Evolutionary conservation across 257 asterid species (phyloP).

Genomic region (Plantago elongata): DNA sequence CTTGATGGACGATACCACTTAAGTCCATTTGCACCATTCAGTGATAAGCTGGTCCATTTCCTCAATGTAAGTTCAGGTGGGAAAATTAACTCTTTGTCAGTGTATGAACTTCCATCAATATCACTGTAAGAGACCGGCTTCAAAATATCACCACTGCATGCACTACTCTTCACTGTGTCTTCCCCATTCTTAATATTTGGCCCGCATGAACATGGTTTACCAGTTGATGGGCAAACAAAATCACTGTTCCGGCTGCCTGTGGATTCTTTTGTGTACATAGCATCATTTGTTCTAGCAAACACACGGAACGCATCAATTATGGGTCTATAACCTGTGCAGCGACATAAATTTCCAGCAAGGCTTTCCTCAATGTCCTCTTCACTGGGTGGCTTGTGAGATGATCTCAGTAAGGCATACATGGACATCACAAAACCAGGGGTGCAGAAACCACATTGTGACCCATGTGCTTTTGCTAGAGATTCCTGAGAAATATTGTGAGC

Average conservation of each 20-base stretch:
- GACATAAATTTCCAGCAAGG: conserved; percentile 95
- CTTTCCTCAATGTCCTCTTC: conserved; percentile 79
- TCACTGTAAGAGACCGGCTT: conserved; percentile 62
- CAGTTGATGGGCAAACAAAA: conserved; percentile 87
- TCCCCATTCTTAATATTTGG: conserved; percentile 26
- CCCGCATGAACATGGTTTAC: conserved; percentile 91
- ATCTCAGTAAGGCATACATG: conserved; percentile 84
- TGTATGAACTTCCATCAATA: conserved; percentile 64
- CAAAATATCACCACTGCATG: conserved; percentile 23
- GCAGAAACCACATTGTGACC: conserved; percentile 97
- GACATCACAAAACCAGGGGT: conserved; percentile 98
- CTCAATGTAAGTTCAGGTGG: conserved; percentile 81
- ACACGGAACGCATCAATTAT: conserved; percentile 91
- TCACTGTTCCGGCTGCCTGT: conserved; percentile 37
- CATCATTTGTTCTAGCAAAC: conserved; percentile 69
- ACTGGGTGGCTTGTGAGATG: conserved; percentile 63
- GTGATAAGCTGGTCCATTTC: conserved; percentile 43
- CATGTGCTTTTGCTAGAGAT: conserved; percentile 78
- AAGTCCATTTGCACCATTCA: conserved; percentile 65
- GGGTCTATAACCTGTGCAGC: conserved; percentile 98
- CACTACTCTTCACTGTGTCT: conserved; percentile 24
- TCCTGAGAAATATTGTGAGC: conserved; percentile 49
- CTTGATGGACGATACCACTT: conserved; percentile 80
- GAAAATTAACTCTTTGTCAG: conserved; percentile 77
- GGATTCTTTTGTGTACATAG: conserved; percentile 53